Percentiles rank a stretch among this genome's conserved stretches.
These are phyloP conservation scores for Amanita muscaria DNA, from an alignment of 768 basidiomycete species.

Conservation along the genomic window DNA sequence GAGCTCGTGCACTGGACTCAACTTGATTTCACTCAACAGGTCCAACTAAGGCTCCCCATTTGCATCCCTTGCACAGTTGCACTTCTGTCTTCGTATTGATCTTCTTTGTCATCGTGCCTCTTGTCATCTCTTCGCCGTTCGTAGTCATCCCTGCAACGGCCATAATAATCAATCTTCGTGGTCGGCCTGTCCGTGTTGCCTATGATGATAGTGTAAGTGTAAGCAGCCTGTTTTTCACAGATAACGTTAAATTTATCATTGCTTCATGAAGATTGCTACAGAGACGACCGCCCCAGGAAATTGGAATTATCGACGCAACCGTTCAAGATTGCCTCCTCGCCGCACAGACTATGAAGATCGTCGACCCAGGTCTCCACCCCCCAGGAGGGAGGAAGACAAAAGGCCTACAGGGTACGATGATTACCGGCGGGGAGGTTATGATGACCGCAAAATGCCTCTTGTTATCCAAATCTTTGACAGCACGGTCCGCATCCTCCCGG, in stretches of 20 bases:
- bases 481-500: slow-evolving; percentile 86
- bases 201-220: slow-evolving; percentile 50
- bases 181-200: slow-evolving; percentile 66
- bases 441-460: slow-evolving; percentile 76
- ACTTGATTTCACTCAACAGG: slow-evolving; percentile 54
- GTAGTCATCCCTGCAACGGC: slow-evolving; percentile 75
- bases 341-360: slow-evolving; percentile 67
- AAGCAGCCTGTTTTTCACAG: slow-evolving; percentile 15
- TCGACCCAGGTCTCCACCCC: slow-evolving; percentile 74
- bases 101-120: slow-evolving; percentile 80
- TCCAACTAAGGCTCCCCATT: slow-evolving; percentile 76
- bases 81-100: slow-evolving; percentile 68
- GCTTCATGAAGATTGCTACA: slow-evolving; percentile 40
- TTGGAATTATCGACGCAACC: slow-evolving; percentile 63
- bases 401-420: slow-evolving; percentile 92
- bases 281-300: slow-evolving; percentile 50
- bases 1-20: slow-evolving; percentile 23
- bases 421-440: slow-evolving; percentile 75
- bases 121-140: slow-evolving; percentile 66
- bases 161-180: slow-evolving; percentile 87
- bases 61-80: slow-evolving; percentile 59
- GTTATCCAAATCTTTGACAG: slow-evolving; percentile 79
- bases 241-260: slow-evolving; percentile 6
- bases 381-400: slow-evolving; percentile 76
- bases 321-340: slow-evolving; percentile 76